Evolutionary conservation across 2,329 filamentous ascomycete genomes (phyloP).

Genomic region (Chaetomium strumarium): DNA sequence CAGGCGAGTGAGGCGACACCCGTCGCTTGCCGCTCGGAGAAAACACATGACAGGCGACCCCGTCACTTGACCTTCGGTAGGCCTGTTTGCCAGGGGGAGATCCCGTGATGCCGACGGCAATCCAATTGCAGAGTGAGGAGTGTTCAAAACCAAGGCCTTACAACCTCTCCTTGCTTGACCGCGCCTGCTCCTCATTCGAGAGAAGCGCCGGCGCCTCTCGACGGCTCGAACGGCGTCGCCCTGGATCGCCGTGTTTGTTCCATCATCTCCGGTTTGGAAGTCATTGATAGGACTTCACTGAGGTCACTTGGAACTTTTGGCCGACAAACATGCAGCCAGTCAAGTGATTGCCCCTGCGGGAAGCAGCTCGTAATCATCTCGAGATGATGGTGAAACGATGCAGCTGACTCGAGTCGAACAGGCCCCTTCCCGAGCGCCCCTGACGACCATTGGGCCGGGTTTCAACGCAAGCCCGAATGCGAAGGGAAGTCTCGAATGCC

Average conservation of each 20-base stretch:
- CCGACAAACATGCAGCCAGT: conserved; percentile 11
- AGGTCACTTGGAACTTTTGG: background rate
- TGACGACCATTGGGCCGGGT: background rate
- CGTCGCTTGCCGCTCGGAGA: conserved; percentile 6
- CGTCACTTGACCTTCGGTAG: conserved; percentile 14
- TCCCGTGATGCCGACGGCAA: conserved; percentile 9
- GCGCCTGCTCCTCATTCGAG: conserved; percentile 3
- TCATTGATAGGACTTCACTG: conserved; percentile 3
- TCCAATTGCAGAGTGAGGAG: conserved; percentile 8
- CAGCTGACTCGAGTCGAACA: conserved; percentile 12
- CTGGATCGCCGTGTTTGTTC: conserved; percentile 3
- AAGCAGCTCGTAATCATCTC: background rate
- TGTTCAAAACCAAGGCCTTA: conserved; percentile 12
- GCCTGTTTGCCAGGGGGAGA: background rate
- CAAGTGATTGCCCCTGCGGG: conserved; percentile 9
- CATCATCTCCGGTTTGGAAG: conserved; percentile 13
- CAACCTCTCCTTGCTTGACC: conserved; percentile 10
- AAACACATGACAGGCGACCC: conserved; percentile 7
- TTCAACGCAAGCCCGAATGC: background rate
- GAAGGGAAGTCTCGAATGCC: background rate
- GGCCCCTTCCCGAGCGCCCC: background rate
- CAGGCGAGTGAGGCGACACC: conserved; percentile 13
- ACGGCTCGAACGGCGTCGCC: conserved; percentile 1
- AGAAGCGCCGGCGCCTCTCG: background rate
- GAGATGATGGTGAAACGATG: conserved; percentile 1